A percentile compares a stretch with the other conserved stretches of the same genome.
These are phyloP conservation scores for Tolypocladium guangdongense DNA, from an alignment of 2,329 filamentous ascomycete genomes.

Conservation along the genomic window DNA sequence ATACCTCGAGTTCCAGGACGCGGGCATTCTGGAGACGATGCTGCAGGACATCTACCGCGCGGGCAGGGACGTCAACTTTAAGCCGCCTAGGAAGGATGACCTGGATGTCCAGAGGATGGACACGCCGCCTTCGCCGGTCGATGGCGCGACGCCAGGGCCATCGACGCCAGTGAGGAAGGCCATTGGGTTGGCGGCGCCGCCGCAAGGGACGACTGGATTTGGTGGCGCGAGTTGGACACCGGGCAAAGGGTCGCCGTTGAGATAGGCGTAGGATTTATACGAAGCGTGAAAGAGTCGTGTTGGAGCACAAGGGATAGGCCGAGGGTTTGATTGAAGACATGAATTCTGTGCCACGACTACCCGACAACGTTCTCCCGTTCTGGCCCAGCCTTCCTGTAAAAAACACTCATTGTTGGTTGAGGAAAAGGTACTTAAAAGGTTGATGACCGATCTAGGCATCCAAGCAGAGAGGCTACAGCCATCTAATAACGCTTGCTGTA, in stretches of 20 bases:
- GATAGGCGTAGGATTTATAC: constrained; percentile 4
- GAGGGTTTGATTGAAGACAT: background rate
- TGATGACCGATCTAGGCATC: no score
- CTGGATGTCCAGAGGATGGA: constrained; percentile 35
- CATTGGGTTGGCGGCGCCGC: constrained; percentile 19
- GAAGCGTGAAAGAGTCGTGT: background rate
- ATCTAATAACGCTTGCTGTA: no score
- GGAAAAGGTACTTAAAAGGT: no score
- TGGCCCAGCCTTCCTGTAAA: background rate
- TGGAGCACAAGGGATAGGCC: background rate
- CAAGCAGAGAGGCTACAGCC: no score
- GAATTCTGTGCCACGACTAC: background rate
- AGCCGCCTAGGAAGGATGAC: constrained; percentile 37
- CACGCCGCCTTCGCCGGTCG: constrained; percentile 38
- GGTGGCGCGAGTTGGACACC: constrained; percentile 32
- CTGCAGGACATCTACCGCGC: constrained; percentile 72
- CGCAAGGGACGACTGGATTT: constrained; percentile 21
- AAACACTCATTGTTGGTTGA: no score
- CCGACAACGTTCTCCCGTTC: background rate
- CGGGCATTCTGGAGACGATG: constrained; percentile 72
- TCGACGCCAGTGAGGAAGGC: constrained; percentile 37
- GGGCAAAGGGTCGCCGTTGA: constrained; percentile 30
- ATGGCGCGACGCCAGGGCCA: constrained; percentile 22
- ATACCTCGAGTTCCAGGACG: constrained; percentile 79
- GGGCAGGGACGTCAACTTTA: constrained; percentile 37